Evolutionary conservation across 2,329 filamentous ascomycete genomes (phyloP).

Genomic region (Volutella citrinella): DNA sequence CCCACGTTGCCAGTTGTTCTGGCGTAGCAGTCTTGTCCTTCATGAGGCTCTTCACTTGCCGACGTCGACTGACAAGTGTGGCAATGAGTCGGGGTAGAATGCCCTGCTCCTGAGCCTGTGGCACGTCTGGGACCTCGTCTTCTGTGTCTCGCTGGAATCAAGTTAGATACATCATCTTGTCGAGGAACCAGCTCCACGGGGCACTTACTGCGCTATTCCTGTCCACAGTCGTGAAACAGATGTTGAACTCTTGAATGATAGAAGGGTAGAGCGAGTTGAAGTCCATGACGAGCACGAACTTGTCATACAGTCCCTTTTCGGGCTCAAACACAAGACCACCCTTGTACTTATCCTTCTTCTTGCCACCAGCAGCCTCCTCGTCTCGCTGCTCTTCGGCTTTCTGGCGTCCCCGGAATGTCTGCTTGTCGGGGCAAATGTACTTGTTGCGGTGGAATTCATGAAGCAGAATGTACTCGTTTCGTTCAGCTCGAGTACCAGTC

Average conservation of each 20-base stretch:
- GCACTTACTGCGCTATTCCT: slow-evolving; percentile 67
- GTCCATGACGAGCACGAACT: slow-evolving; percentile 98
- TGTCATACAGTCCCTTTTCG: slow-evolving; percentile 96
- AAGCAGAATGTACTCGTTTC: slow-evolving; percentile 98
- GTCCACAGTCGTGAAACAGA: slow-evolving; percentile 97
- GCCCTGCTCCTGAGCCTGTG: slow-evolving; percentile 72
- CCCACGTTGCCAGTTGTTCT: slow-evolving; percentile 90
- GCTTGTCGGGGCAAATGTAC: slow-evolving; percentile 97
- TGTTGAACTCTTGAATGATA: slow-evolving; percentile 99
- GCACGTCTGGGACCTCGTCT: slow-evolving; percentile 85
- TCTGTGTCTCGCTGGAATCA: slow-evolving; percentile 65
- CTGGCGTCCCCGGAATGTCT: slow-evolving; percentile 71
- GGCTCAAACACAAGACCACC: slow-evolving; percentile 98
- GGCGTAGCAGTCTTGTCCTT: slow-evolving; percentile 84
- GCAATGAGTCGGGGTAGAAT: slow-evolving; percentile 89
- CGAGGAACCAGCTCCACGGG: too few relatives aligned
- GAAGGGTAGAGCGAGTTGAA: slow-evolving; percentile 99
- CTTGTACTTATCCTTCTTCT: slow-evolving; percentile 99
- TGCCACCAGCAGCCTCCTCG: slow-evolving; percentile 69
- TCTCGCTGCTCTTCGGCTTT: slow-evolving; percentile 67
- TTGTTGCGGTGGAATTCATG: slow-evolving; percentile 97
- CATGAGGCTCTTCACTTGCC: slow-evolving; percentile 95
- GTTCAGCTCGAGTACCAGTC: slow-evolving; percentile 91
- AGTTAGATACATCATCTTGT: too few relatives aligned
- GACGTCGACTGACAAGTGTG: slow-evolving; percentile 82